These are phyloP conservation scores for Candida awuae DNA, from an alignment of 805 yeast species.

Conservation along the genomic window DNA sequence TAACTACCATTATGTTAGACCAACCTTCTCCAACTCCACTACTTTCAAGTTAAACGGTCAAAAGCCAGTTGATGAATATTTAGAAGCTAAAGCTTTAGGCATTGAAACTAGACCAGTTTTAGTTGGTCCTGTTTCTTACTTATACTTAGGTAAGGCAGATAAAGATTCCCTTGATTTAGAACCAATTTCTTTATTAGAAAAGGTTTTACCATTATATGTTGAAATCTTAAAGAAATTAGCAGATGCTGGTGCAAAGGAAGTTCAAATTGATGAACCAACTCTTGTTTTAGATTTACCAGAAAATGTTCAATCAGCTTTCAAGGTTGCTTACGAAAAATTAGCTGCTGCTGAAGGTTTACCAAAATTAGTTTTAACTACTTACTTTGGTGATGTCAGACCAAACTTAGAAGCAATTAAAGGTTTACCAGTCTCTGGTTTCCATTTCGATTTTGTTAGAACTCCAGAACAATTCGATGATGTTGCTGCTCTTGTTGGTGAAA, in stretches of 20 bases:
- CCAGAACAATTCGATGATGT: slow-evolving; percentile 94
- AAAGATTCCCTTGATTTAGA: slow-evolving; percentile 93
- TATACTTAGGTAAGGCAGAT: slow-evolving; percentile 95
- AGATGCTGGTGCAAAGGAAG: slow-evolving; percentile 90
- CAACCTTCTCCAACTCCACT: slow-evolving; percentile 93
- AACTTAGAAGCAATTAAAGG: slow-evolving; percentile 83
- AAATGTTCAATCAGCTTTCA: slow-evolving; percentile 75
- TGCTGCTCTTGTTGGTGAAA: slow-evolving; percentile 51
- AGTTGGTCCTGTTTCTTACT: slow-evolving; percentile 93
- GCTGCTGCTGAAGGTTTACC: slow-evolving; percentile 64
- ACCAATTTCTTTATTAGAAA: slow-evolving; percentile 83
- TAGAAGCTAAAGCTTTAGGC: slow-evolving; percentile 96
- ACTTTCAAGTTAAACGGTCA: slow-evolving; percentile 92
- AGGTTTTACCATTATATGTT: slow-evolving; percentile 88
- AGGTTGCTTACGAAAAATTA: slow-evolving; percentile 76
- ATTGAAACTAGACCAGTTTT: slow-evolving; percentile 96
- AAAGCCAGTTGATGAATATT: slow-evolving; percentile 95
- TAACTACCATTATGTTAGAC: slow-evolving; percentile 99
- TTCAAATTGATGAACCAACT: slow-evolving; percentile 97
- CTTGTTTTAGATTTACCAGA: slow-evolving; percentile 89
- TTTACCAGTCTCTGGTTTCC: slow-evolving; percentile 92
- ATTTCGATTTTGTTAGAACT: slow-evolving; percentile 91
- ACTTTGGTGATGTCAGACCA: slow-evolving; percentile 98
- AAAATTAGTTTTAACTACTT: slow-evolving; percentile 76
- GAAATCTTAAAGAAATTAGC: slow-evolving; percentile 81